Percentiles rank a stretch among this genome's conserved stretches.
Conservation (phyloP, 202 grass and related monocot genomes). For the Tripidium arundinaceum region DNA sequence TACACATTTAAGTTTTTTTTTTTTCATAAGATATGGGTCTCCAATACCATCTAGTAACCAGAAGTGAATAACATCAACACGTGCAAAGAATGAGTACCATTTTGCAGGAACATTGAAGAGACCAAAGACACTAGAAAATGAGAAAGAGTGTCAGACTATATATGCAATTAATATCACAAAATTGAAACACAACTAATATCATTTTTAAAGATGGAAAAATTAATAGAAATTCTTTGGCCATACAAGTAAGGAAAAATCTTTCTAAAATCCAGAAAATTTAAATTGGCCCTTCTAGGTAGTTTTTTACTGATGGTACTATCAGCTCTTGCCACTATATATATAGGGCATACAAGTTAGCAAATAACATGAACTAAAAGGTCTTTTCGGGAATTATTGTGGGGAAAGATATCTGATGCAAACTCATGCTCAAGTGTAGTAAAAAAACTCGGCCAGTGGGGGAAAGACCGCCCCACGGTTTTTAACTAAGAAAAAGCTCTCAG, state of each 20-base stretch:
- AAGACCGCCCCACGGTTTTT: too few species aligned
- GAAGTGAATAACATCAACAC: constrained; percentile 17
- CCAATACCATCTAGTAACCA: constrained; percentile 23
- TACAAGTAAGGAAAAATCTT: constrained; percentile 1
- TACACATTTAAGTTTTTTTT: constrained; percentile 11
- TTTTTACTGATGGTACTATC: background rate
- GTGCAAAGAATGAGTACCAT: constrained; percentile 53
- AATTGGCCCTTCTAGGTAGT: background rate
- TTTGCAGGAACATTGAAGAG: constrained; percentile 97
- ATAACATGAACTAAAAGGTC: background rate
- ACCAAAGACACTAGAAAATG: constrained; percentile 80
- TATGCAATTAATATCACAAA: constrained; percentile 25
- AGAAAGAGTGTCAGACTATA: constrained; percentile 14
- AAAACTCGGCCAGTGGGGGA: background rate
- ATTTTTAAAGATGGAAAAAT: background rate
- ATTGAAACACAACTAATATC: background rate
- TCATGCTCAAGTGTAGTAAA: background rate
- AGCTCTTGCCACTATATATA: background rate
- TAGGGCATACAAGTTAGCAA: background rate
- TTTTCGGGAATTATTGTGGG: background rate
- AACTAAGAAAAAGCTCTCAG: too few species aligned
- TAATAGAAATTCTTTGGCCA: background rate
- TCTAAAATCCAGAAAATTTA: background rate
- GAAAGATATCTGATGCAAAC: background rate
- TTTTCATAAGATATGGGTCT: background rate